Conservation (phyloP, 2,329 filamentous ascomycete genomes). For the Xylaria sp. region DNA sequence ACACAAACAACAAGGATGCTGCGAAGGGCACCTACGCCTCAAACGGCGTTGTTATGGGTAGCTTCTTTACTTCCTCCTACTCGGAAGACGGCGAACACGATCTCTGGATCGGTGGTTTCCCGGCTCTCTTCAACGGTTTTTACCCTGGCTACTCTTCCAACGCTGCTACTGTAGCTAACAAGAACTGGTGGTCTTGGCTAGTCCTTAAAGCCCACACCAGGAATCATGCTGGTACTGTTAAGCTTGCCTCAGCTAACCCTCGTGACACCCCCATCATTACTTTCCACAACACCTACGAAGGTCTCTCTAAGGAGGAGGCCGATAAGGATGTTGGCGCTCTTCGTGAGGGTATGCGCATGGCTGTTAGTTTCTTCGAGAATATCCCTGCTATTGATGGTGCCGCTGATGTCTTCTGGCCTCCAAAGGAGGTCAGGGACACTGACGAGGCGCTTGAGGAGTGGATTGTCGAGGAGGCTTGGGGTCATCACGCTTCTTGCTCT, state of each 20-base stretch:
- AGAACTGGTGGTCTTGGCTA: constrained; percentile 57
- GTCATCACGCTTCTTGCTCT: constrained; percentile 46
- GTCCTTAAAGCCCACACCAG: constrained; percentile 67
- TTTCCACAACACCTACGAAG: constrained; percentile 69
- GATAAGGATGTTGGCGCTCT: constrained; percentile 63
- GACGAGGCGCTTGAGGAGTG: constrained; percentile 41
- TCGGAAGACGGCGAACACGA: constrained; percentile 47
- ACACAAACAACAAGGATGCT: constrained; percentile 34
- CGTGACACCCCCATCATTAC: constrained; percentile 70
- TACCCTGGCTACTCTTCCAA: constrained; percentile 52
- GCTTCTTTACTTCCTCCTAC: constrained; percentile 44
- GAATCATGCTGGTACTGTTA: constrained; percentile 70
- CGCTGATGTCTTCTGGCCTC: constrained; percentile 42
- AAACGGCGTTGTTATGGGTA: constrained; percentile 49
- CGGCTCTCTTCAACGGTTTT: constrained; percentile 54
- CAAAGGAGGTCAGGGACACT: constrained; percentile 35
- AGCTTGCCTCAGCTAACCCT: constrained; percentile 68
- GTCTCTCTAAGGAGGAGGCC: constrained; percentile 54
- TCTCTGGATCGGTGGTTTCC: constrained; percentile 53
- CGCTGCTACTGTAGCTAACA: constrained; percentile 48
- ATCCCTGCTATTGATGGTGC: constrained; percentile 55
- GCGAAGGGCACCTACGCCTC: constrained; percentile 50
- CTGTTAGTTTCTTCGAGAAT: constrained; percentile 57
- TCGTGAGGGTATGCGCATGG: constrained; percentile 64
- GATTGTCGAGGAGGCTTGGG: constrained; percentile 46